Conservation (phyloP, 2,329 filamentous ascomycete genomes). For the Bipolaris sorokiniana region DNA sequence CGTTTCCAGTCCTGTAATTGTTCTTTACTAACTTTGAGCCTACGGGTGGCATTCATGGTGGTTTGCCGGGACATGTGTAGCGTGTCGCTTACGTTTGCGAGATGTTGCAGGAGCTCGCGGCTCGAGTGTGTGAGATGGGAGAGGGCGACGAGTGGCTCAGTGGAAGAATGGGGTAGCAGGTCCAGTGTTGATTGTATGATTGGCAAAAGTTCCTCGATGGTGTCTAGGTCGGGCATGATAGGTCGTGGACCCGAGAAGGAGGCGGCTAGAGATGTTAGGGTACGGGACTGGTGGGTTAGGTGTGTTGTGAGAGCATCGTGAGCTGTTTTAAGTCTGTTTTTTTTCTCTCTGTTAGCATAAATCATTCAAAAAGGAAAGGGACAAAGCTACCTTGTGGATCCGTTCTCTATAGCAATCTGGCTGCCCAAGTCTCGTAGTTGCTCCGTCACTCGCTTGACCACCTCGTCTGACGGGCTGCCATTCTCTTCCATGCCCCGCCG, state of each 20-base stretch:
- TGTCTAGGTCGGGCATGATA: conserved; percentile 66
- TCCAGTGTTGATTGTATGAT: conserved; percentile 69
- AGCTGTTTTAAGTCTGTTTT: conserved; percentile 71
- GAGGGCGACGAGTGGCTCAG: conserved; percentile 69
- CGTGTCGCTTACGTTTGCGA: conserved; percentile 87
- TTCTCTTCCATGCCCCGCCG: conserved; percentile 67
- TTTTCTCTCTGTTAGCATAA: conserved; percentile 20
- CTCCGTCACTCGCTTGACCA: conserved; percentile 72
- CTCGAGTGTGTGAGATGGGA: conserved; percentile 71
- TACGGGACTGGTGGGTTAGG: conserved; percentile 75
- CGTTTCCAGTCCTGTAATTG: conserved; percentile 82
- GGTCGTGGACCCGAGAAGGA: conserved; percentile 73
- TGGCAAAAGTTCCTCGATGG: conserved; percentile 72
- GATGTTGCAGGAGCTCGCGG: conserved; percentile 74
- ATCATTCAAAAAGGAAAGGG: background rate
- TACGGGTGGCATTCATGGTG: conserved; percentile 78
- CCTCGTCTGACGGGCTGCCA: conserved; percentile 67
- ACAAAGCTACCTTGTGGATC: conserved; percentile 67
- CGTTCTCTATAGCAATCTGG: conserved; percentile 74
- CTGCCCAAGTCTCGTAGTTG: conserved; percentile 74
- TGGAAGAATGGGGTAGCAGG: conserved; percentile 69
- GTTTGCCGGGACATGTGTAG: conserved; percentile 93
- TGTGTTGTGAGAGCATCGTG: conserved; percentile 77
- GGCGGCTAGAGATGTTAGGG: conserved; percentile 75
- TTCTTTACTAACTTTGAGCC: conserved; percentile 81